Percentiles rank a stretch among this genome's conserved stretches.
Evolutionary conservation across 139 green algal genomes (phyloP).

Genomic region (Picochlorum sp.): DNA sequence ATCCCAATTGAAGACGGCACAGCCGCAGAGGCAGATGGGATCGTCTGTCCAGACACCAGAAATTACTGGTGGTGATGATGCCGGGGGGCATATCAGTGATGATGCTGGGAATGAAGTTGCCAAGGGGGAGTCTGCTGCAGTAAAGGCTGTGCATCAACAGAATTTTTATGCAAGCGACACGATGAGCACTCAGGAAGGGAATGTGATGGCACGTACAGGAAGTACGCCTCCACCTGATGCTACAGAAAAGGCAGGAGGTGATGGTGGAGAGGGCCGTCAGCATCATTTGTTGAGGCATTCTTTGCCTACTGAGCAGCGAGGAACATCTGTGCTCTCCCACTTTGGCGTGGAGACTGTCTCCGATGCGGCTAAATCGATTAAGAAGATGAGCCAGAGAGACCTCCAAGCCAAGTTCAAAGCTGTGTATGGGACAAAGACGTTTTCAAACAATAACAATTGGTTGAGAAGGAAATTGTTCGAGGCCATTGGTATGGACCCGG

Average conservation of each 20-base stretch:
- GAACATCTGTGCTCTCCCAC: constrained; percentile 14
- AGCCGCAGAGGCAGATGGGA: too few relatives aligned
- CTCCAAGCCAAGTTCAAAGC: constrained; percentile 28
- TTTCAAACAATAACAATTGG: constrained; percentile 43
- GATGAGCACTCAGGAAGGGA: too few relatives aligned
- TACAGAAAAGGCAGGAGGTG: neutral
- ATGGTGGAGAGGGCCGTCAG: neutral
- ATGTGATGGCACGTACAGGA: too few relatives aligned
- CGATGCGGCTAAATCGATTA: constrained; percentile 26
- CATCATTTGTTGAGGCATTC: constrained; percentile 12
- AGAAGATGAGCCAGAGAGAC: constrained; percentile 35
- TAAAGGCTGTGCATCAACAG: too few relatives aligned
- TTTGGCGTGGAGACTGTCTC: constrained; percentile 16
- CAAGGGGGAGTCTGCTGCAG: too few relatives aligned
- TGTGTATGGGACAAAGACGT: constrained; percentile 25
- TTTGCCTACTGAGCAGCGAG: constrained; percentile 15
- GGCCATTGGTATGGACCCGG: constrained; percentile 25
- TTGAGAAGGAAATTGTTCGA: constrained; percentile 35
- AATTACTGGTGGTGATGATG: too few relatives aligned
- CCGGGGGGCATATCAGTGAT: too few relatives aligned
- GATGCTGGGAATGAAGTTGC: too few relatives aligned
- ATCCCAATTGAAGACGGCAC: too few relatives aligned
- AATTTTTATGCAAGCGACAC: too few relatives aligned
- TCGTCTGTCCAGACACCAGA: too few relatives aligned
- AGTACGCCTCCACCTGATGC: too few relatives aligned